phyloP scores from a whole-genome alignment of 2,329 filamentous ascomycete species.

The Stagonosporopsis vannaccii region DNA sequence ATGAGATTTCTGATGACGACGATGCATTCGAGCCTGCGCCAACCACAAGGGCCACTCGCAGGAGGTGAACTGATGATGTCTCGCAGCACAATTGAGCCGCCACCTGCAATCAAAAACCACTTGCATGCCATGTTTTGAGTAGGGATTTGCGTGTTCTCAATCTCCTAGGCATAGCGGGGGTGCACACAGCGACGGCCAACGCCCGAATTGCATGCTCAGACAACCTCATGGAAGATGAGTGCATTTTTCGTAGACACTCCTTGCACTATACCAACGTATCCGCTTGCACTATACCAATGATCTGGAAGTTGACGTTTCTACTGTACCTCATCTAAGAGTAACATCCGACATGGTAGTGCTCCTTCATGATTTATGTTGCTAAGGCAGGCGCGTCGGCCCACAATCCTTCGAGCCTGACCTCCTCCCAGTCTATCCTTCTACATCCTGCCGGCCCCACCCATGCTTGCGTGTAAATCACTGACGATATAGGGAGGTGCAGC shows the following conservation, averaged over 20 bases:
- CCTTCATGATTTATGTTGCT: neutral
- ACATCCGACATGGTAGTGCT: neutral
- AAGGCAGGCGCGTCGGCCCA: neutral
- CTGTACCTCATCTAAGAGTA: neutral
- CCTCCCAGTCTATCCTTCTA: constrained; percentile 15
- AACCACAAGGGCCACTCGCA: constrained; percentile 34
- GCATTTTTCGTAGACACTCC: neutral
- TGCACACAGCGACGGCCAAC: neutral
- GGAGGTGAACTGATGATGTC: constrained; percentile 27
- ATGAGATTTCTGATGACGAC: constrained; percentile 52
- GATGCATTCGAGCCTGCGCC: constrained; percentile 51
- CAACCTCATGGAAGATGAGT: neutral
- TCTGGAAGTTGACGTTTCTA: neutral
- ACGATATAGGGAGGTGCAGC: constrained; percentile 29
- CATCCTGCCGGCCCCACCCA: constrained; percentile 1
- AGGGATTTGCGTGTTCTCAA: neutral
- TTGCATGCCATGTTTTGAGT: neutral
- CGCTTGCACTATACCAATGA: neutral
- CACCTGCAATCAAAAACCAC: no score
- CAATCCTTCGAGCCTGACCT: neutral
- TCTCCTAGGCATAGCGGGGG: constrained; percentile 3
- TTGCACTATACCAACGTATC: neutral
- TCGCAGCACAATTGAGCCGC: neutral
- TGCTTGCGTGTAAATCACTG: constrained; percentile 21
- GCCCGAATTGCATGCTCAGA: neutral